A percentile compares a stretch with the other conserved stretches of the same genome.
Evolutionary conservation across 2,329 filamentous ascomycete genomes (phyloP).

Genomic region (Diplodia intermedia): DNA sequence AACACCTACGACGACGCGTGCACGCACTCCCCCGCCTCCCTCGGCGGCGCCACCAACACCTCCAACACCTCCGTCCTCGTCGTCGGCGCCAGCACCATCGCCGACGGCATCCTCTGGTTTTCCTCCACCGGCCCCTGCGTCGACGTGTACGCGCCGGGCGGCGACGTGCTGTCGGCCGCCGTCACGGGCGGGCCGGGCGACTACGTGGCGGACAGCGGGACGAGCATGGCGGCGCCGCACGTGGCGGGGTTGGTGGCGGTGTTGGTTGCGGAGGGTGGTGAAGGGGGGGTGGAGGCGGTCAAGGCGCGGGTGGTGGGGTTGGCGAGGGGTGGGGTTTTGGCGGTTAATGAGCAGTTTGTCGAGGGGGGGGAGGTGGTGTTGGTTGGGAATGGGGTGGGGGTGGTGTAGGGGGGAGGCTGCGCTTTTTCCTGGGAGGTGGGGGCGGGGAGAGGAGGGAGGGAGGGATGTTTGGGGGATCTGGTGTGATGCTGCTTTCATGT

Average conservation of each 20-base stretch:
- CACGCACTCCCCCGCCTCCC: constrained; percentile 42
- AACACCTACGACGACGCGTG: constrained; percentile 43
- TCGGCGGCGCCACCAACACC: constrained; percentile 40
- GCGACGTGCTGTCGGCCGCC: constrained; percentile 53
- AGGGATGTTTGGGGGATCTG: too few relatives aligned
- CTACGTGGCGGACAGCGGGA: constrained; percentile 60
- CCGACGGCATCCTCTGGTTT: constrained; percentile 43
- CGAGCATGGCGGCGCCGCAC: constrained; percentile 70
- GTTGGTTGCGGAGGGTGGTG: constrained; percentile 57
- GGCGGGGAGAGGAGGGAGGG: neutral
- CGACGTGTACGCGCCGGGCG: constrained; percentile 50
- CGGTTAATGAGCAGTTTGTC: neutral
- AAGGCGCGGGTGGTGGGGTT: neutral
- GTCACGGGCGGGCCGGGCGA: constrained; percentile 39
- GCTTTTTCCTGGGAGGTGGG: too few relatives aligned
- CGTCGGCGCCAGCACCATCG: constrained; percentile 46
- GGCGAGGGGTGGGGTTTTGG: neutral
- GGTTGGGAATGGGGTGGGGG: constrained; percentile 3
- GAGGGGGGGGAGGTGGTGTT: constrained; percentile 4
- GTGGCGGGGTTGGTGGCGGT: constrained; percentile 70
- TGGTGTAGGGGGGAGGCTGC: neutral
- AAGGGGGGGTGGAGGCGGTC: neutral
- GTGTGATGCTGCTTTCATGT: too few relatives aligned
- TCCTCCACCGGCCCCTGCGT: constrained; percentile 47
- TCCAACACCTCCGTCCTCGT: constrained; percentile 47